These are phyloP conservation scores for Pachyrhizus erosus DNA, from an alignment of 306 rosid genomes.

Conservation along the genomic window DNA sequence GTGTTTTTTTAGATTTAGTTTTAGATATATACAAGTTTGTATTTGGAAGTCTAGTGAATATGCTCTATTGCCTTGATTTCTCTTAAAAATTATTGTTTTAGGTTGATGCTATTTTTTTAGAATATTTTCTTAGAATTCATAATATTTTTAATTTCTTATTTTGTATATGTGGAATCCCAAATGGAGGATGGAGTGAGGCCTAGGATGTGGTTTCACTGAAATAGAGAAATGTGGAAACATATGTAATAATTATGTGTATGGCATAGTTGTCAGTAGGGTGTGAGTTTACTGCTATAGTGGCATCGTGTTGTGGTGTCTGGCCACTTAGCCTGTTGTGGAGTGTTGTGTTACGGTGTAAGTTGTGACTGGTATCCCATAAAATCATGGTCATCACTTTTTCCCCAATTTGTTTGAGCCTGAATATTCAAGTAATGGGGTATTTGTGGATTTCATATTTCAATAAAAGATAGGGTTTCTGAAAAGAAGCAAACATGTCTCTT, in stretches of 20 bases:
- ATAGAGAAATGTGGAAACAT: not conserved
- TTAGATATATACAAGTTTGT: slow-evolving; percentile 17
- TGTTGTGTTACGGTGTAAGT: not conserved
- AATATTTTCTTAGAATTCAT: slow-evolving; percentile 26
- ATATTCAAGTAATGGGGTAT: not conserved
- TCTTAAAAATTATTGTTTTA: not conserved
- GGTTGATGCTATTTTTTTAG: not conserved
- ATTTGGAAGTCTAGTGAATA: not conserved
- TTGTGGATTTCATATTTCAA: not conserved
- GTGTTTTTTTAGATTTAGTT: not conserved
- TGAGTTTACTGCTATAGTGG: not conserved
- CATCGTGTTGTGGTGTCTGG: not conserved
- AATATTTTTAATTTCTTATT: not conserved
- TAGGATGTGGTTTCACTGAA: not conserved
- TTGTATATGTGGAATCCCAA: not conserved
- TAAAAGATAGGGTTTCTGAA: not conserved
- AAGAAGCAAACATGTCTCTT: no score
- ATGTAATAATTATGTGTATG: not conserved
- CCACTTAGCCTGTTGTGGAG: not conserved
- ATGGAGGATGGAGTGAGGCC: not conserved
- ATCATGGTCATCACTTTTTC: not conserved
- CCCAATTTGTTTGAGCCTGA: not conserved
- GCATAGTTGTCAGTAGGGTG: not conserved
- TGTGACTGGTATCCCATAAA: not conserved
- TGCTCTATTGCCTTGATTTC: not conserved